phyloP scores from a whole-genome alignment of 164 flowering plant genomes.

The Amborella trichopoda region DNA sequence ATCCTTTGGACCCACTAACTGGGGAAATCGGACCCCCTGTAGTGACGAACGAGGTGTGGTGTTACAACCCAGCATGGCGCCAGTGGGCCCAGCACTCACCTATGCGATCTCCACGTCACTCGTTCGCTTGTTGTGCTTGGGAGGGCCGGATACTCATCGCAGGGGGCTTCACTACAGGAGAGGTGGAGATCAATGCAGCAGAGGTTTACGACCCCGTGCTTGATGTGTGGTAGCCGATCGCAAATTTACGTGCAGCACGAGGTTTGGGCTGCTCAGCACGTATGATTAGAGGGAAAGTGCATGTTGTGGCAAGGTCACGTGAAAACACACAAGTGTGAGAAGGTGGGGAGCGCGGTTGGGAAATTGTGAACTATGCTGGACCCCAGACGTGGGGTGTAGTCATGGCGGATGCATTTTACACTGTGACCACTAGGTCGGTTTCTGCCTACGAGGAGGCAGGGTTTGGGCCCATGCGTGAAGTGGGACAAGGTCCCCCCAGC shows the following conservation, averaged over 20 bases:
- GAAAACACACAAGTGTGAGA: conserved; percentile 72
- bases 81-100: conserved; percentile 55
- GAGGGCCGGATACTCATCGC: conserved; percentile 84
- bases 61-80: conserved; percentile 54
- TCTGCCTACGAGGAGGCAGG: too few relatives aligned
- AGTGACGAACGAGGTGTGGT: conserved; percentile 86
- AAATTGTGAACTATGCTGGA: conserved; percentile 63
- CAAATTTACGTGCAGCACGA: conserved; percentile 65
- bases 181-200: conserved; percentile 68
- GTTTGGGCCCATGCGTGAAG: too few relatives aligned
- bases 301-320: conserved; percentile 77
- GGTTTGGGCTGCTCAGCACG: conserved; percentile 76
- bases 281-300: conserved; percentile 63
- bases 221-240: conserved; percentile 63
- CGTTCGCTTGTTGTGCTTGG: conserved; percentile 86
- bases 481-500: conserved; percentile 52
- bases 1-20: conserved; percentile 78
- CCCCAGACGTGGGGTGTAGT: conserved; percentile 81
- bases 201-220: conserved; percentile 81
- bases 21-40: conserved; percentile 89
- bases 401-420: conserved; percentile 61
- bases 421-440: conserved; percentile 32
- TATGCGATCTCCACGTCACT: conserved; percentile 81
- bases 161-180: conserved; percentile 79
- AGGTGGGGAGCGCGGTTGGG: conserved; percentile 33